A percentile compares a stretch with the other conserved stretches of the same genome.
These are phyloP conservation scores for Aspergillus uvarum DNA, from an alignment of 2,329 filamentous ascomycete species.

Conservation along the genomic window DNA sequence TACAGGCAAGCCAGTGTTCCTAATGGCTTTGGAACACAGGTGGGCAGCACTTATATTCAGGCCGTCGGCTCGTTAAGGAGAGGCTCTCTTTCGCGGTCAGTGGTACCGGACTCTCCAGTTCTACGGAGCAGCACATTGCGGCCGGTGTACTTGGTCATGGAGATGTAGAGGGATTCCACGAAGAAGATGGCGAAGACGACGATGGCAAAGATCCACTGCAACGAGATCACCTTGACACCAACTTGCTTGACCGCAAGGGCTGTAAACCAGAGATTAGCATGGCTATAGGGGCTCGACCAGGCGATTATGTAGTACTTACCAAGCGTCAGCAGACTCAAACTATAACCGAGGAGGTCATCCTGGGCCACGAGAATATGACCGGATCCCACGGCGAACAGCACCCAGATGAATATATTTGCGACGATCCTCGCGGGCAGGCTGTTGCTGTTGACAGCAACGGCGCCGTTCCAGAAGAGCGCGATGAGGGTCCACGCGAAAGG, in stretches of 20 bases:
- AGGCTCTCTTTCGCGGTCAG: slow-evolving; percentile 55
- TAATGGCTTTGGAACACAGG: background rate
- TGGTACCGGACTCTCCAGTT: slow-evolving; percentile 37
- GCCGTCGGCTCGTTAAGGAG: slow-evolving; percentile 45
- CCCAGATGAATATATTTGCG: slow-evolving; percentile 87
- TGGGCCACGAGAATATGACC: slow-evolving; percentile 75
- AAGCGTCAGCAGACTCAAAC: slow-evolving; percentile 69
- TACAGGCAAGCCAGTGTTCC: background rate
- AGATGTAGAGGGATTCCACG: slow-evolving; percentile 58
- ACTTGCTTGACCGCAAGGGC: slow-evolving; percentile 76
- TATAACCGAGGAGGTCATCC: slow-evolving; percentile 76
- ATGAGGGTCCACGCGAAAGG: slow-evolving; percentile 85
- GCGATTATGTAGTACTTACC: slow-evolving; percentile 44
- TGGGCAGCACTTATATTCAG: background rate
- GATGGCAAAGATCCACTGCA: slow-evolving; percentile 94
- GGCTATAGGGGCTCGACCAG: background rate
- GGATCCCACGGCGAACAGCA: slow-evolving; percentile 70
- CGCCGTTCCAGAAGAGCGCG: slow-evolving; percentile 85
- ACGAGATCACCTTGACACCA: slow-evolving; percentile 67
- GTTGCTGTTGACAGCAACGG: slow-evolving; percentile 71
- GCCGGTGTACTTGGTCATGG: slow-evolving; percentile 34
- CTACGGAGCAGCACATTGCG: slow-evolving; percentile 39
- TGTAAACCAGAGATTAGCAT: slow-evolving; percentile 24
- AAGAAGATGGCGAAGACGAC: slow-evolving; percentile 75
- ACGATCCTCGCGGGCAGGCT: slow-evolving; percentile 71